Percentiles rank a stretch among this genome's conserved stretches.
Conservation (phyloP, 805 yeast genomes). For the Candida ficus region DNA sequence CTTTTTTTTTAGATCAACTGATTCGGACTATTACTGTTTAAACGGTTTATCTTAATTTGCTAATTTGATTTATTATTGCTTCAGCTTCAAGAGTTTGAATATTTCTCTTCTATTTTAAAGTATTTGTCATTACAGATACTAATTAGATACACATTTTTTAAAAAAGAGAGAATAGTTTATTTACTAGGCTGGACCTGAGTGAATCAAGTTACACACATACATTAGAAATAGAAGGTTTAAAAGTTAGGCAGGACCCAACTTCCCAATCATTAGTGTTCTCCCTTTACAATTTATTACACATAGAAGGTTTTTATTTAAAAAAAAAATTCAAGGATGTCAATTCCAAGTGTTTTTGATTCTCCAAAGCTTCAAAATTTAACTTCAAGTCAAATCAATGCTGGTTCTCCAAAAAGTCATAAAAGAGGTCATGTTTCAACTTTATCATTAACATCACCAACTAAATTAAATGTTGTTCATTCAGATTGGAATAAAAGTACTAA, state of each 20-base stretch:
- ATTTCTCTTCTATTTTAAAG: neutral
- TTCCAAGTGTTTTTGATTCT: slow-evolving; percentile 13
- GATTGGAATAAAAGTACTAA: slow-evolving; percentile 29
- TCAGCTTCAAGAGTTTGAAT: slow-evolving; percentile 2
- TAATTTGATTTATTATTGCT: slow-evolving; percentile 8
- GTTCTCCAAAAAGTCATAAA: slow-evolving; percentile 15
- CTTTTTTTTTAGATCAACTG: too few species aligned
- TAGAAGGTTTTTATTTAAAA: neutral
- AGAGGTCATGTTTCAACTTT: slow-evolving; percentile 30
- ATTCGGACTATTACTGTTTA: too few species aligned
- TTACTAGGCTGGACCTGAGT: slow-evolving; percentile 22
- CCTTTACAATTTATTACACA: neutral
- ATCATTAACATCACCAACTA: slow-evolving; percentile 41
- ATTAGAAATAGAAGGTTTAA: neutral
- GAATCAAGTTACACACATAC: slow-evolving; percentile 8
- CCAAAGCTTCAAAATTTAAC: slow-evolving; percentile 15
- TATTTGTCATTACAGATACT: neutral
- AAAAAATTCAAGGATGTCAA: neutral
- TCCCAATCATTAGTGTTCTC: neutral
- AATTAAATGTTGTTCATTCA: slow-evolving; percentile 38
- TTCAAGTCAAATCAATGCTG: slow-evolving; percentile 9
- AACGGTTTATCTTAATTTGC: slow-evolving; percentile 3
- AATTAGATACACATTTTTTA: neutral
- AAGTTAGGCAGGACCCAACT: slow-evolving; percentile 11
- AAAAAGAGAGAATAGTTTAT: slow-evolving; percentile 3